A percentile compares a stretch with the other conserved stretches of the same genome.
These are phyloP conservation scores for Diplotaxis tenuifolia DNA, from an alignment of 345 rosid genomes.

Conservation along the genomic window DNA sequence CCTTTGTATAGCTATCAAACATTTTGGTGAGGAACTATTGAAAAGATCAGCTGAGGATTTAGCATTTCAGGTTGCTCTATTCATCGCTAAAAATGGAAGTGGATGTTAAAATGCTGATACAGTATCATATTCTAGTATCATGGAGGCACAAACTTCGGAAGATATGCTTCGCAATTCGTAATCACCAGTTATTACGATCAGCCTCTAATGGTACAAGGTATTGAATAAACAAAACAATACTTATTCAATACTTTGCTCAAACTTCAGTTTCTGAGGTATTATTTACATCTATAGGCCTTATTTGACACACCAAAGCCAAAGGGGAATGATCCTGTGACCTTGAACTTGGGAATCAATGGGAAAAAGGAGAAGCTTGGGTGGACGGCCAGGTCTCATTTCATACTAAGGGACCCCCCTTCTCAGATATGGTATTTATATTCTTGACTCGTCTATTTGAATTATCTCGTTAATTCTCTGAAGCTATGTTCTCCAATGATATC, in stretches of 20 bases:
- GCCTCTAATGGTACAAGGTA: constrained; percentile 89
- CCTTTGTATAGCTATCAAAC: constrained; percentile 51
- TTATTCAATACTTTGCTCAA: constrained; percentile 9
- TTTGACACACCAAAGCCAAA: constrained; percentile 67
- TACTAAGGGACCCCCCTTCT: constrained; percentile 61
- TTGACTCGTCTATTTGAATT: not conserved
- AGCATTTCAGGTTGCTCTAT: constrained; percentile 72
- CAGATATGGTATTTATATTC: constrained; percentile 55
- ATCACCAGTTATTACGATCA: constrained; percentile 63
- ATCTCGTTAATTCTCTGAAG: not conserved
- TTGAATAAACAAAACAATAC: not conserved
- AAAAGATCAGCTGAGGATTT: constrained; percentile 67
- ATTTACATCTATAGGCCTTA: constrained; percentile 37
- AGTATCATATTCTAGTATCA: constrained; percentile 53
- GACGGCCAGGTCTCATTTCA: constrained; percentile 65
- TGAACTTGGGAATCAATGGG: constrained; percentile 75
- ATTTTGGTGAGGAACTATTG: constrained; percentile 50
- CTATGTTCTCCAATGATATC: not conserved
- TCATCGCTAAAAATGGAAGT: constrained; percentile 77
- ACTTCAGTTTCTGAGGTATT: constrained; percentile 4
- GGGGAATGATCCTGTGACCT: constrained; percentile 54
- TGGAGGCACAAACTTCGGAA: constrained; percentile 87
- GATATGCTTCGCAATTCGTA: constrained; percentile 57
- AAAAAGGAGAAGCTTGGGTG: constrained; percentile 83
- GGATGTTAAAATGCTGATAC: not conserved